Evolutionary conservation across 768 basidiomycete species (phyloP), one percentile per base, ranked within the genome.

Genomic region (Galerina marginata): DNA sequence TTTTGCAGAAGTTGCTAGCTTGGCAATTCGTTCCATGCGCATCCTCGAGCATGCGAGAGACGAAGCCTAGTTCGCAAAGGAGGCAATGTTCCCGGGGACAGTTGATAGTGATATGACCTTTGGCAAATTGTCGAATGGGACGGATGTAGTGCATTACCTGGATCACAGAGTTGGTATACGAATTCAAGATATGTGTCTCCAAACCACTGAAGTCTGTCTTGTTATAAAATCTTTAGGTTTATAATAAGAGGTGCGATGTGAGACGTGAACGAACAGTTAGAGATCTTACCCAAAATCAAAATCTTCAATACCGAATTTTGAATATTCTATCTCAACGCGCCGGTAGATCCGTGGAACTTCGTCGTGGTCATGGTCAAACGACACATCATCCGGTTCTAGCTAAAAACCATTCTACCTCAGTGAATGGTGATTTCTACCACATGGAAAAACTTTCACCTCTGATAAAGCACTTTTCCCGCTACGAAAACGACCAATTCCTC

Each of bases 291-390:
- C 96, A 69, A 99, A 99, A 74, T 99, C 97, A 69, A 99, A 99
- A 74, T 99, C 96, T 71, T 98, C 96, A 15, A 99, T 93, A 4
- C 96, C 96, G 68, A 99, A 99, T 69, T 96, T 96, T 40, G 93
- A 96, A 72, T 99, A 99, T 74, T 96, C 94, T 68, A 99, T 99
- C 75, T 98, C 96, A 14, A 97, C 95, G 67, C 89, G 90, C 59
- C 92, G 88, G 72, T 97, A 99, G 61, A 88, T 83, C 56, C 83
- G 85, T 0, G 96, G 93, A 49, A 95, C 84, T 29, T 86, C 83
- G 39, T 83, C 86, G 29, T 79, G 80, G 16, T 73, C 77, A 53
- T 83, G 79, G 56, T 87, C 86, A 52, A 81, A 79, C 4, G 74
- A 73, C 23, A 83, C 77, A n/a, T 79, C 79, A 33, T 87, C 85